Conservation (phyloP, 179 eudicot genomes). For the Silene vulgaris region DNA sequence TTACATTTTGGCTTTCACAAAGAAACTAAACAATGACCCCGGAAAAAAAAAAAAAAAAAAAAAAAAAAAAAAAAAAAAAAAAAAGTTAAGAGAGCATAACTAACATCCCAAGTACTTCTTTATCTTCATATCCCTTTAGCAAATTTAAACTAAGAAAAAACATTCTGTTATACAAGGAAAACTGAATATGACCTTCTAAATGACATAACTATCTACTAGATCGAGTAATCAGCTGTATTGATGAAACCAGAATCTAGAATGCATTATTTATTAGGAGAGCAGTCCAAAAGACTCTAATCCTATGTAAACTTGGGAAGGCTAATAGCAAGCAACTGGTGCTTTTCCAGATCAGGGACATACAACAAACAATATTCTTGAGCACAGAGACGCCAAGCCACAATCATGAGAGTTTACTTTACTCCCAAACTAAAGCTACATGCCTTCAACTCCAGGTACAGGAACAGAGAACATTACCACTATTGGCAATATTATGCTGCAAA, state of each 20-base stretch:
- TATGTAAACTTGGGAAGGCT: constrained; percentile 3
- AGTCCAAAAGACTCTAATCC: background rate
- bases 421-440: background rate
- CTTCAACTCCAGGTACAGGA: background rate
- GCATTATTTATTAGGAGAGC: background rate
- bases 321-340: background rate
- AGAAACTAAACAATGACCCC: background rate
- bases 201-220: background rate
- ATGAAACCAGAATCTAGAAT: background rate
- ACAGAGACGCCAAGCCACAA: constrained; percentile 1
- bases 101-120: background rate
- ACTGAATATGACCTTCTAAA: background rate
- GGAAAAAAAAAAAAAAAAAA: no score
- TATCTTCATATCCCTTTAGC: background rate
- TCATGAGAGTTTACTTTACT: background rate
- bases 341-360: background rate
- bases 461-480: background rate
- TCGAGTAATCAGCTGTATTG: background rate
- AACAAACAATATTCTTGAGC: background rate
- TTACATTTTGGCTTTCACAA: background rate
- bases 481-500: background rate
- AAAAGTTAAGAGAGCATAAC: background rate
- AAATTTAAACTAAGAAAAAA: constrained; percentile 1
- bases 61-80: background rate
- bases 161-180: background rate